Percentiles rank a stretch among this genome's conserved stretches.
Conservation (phyloP, 2,329 filamentous ascomycete genomes). For the Colletotrichum sp. region DNA sequence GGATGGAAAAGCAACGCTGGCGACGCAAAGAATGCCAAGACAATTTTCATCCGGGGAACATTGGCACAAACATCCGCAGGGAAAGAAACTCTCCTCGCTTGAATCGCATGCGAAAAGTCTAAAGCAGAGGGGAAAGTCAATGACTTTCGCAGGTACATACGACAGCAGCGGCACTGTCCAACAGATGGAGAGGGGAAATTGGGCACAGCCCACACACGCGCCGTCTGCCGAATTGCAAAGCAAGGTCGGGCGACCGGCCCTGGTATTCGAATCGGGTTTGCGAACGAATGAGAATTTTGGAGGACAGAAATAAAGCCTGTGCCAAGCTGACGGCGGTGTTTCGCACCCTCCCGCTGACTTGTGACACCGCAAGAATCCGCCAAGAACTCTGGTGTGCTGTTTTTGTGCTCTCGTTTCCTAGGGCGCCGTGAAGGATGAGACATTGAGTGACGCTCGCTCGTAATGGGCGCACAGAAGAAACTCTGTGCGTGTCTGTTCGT, state of each 20-base stretch:
- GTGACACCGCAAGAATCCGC: slow-evolving; percentile 7
- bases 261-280: neutral
- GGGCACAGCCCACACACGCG: neutral
- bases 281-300: slow-evolving; percentile 1
- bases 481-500: neutral
- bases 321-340: slow-evolving; percentile 15
- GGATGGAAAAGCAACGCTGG: neutral
- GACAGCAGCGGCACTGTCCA: neutral
- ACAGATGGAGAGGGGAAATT: neutral
- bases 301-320: slow-evolving; percentile 6
- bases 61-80: neutral
- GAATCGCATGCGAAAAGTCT: neutral
- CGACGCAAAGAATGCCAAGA: neutral
- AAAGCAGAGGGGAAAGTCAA: neutral
- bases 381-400: slow-evolving; percentile 2
- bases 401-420: neutral
- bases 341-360: slow-evolving; percentile 1
- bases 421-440: slow-evolving; percentile 4
- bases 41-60: neutral
- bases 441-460: neutral
- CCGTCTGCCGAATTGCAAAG: neutral
- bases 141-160: neutral
- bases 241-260: neutral
- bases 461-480: neutral
- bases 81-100: neutral